These are phyloP conservation scores for Yamadazyma triangularis DNA, from an alignment of 1,139 yeast genomes.

Conservation along the genomic window DNA sequence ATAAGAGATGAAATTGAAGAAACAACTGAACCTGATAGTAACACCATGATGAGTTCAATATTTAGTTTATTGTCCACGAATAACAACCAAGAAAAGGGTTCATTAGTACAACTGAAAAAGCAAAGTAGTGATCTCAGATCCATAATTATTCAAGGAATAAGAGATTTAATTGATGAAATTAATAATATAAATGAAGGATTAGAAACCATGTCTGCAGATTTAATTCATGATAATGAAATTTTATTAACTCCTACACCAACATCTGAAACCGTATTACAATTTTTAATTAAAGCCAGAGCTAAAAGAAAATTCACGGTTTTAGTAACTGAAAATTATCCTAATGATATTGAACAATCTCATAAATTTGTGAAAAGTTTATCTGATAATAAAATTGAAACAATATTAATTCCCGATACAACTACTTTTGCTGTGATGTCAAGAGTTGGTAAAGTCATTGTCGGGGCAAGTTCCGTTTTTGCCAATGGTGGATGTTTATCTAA, in stretches of 20 bases:
- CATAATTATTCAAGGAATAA: conserved; percentile 88
- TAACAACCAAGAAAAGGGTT: conserved; percentile 15
- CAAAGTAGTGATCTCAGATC: conserved; percentile 71
- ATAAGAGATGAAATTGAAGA: conserved; percentile 80
- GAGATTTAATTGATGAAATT: conserved; percentile 90
- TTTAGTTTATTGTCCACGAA: conserved; percentile 73
- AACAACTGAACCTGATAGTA: conserved; percentile 20
- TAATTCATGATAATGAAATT: conserved; percentile 92
- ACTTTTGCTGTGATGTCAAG: conserved; percentile 95
- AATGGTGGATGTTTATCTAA: conserved; percentile 93
- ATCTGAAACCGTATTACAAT: conserved; percentile 83
- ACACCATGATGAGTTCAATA: conserved; percentile 75
- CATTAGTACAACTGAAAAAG: conserved; percentile 31
- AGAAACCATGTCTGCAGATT: conserved; percentile 84
- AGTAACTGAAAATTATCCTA: conserved; percentile 91
- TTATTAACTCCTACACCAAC: conserved; percentile 91
- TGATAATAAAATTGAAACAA: conserved; percentile 83
- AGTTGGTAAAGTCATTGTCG: conserved; percentile 93
- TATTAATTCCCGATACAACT: conserved; percentile 88
- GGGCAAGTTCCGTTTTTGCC: conserved; percentile 88
- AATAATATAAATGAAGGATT: conserved; percentile 86
- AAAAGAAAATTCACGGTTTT: conserved; percentile 90
- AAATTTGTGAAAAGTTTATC: conserved; percentile 75
- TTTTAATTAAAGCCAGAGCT: conserved; percentile 78
- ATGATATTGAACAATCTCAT: conserved; percentile 72